These are phyloP conservation scores for Amphicarpaea edgeworthii DNA, from an alignment of 306 rosid species.

Conservation along the genomic window DNA sequence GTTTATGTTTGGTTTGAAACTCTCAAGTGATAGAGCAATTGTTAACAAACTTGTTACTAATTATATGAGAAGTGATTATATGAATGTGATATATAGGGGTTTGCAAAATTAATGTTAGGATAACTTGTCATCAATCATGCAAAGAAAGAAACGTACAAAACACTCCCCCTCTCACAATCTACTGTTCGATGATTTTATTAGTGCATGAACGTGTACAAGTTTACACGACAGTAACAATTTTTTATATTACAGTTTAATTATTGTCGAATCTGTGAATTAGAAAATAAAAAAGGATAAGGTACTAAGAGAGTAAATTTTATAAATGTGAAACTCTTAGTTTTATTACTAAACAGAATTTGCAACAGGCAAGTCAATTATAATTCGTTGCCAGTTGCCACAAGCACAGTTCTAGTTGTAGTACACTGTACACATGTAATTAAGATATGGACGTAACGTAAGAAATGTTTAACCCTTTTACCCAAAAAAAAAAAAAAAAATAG, in stretches of 20 bases:
- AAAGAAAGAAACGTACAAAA: no score
- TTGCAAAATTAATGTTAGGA: no score
- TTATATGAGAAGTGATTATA: no score
- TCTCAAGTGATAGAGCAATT: no score
- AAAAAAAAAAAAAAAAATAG: neutral
- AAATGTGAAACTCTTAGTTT: neutral
- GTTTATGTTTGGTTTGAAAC: no score
- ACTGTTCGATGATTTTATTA: no score
- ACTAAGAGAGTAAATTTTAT: neutral
- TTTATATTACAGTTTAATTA: neutral
- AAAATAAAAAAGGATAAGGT: neutral
- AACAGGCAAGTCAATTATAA: neutral
- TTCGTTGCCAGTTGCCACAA: neutral
- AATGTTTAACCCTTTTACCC: neutral
- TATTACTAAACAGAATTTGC: neutral
- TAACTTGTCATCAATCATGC: no score
- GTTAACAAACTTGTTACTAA: no score
- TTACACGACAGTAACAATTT: neutral
- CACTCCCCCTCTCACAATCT: no score
- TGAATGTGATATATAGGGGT: no score
- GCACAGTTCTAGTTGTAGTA: neutral
- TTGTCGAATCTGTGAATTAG: slow-evolving; percentile 7
- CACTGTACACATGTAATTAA: no score
- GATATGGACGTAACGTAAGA: neutral
- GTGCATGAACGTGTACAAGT: neutral